A percentile compares a stretch with the other conserved stretches of the same genome.
Conservation (phyloP, 139 green algal genomes). For the Chlamydomonas sphaeroides region DNA sequence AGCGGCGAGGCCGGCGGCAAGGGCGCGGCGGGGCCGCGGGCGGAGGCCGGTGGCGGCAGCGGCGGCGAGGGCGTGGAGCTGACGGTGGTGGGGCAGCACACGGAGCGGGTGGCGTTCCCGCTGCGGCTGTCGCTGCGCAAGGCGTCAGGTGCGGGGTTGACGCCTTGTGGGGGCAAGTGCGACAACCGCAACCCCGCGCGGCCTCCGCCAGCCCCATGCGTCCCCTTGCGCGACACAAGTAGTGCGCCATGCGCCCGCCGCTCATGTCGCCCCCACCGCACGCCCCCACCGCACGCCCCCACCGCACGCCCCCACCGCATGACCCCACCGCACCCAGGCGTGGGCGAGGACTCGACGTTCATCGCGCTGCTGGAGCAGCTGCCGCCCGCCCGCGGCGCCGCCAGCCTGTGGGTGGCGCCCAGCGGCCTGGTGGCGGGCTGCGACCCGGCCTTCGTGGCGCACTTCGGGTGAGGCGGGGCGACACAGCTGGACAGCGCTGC, state of each 20-base stretch:
- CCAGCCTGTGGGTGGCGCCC: not conserved
- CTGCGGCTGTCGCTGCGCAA: conserved; percentile 7
- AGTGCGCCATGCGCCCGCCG: too few relatives aligned
- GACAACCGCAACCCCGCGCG: too few relatives aligned
- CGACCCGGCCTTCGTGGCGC: not conserved
- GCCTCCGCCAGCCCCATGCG: too few relatives aligned
- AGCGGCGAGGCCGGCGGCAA: too few relatives aligned
- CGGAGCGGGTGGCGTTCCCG: conserved; percentile 16
- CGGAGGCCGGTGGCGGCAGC: too few relatives aligned
- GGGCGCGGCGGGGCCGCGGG: not conserved
- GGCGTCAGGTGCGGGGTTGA: conserved; percentile 9
- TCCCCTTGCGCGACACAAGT: too few relatives aligned
- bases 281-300: too few relatives aligned
- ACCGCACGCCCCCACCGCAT: too few relatives aligned
- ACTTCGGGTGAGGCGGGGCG: not conserved
- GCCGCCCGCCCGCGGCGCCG: not conserved
- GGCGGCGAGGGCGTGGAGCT: not conserved
- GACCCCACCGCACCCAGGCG: not conserved
- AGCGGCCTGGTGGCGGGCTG: not conserved
- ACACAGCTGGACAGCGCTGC: not conserved
- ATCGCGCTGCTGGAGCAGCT: not conserved
- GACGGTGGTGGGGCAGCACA: conserved; percentile 24
- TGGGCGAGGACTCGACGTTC: not conserved
- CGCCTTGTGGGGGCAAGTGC: too few relatives aligned
- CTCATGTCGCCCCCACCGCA: too few relatives aligned